phyloP scores from a whole-genome alignment of 2,329 filamentous ascomycete species.

The Lecanosticta acicola region DNA sequence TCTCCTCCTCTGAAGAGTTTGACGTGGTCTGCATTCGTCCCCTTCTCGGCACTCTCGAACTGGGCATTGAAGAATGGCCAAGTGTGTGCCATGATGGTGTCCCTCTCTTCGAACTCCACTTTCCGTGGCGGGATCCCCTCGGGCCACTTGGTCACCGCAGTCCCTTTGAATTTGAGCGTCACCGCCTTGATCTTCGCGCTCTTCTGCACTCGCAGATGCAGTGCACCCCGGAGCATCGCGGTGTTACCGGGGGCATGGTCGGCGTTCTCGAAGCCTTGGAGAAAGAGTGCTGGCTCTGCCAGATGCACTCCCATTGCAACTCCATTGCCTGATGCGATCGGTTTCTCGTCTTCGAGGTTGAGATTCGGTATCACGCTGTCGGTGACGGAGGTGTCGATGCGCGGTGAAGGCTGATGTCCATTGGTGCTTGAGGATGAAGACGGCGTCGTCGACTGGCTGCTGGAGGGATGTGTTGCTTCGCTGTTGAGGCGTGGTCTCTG shows the following conservation, averaged over 20 bases:
- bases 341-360: constrained; percentile 52
- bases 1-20: constrained; percentile 47
- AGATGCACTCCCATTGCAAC: constrained; percentile 67
- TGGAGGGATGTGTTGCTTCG: constrained; percentile 34
- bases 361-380: constrained; percentile 26
- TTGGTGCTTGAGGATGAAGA: constrained; percentile 12
- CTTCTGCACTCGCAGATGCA: constrained; percentile 79
- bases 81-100: constrained; percentile 79
- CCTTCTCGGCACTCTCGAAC: constrained; percentile 53
- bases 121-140: constrained; percentile 88
- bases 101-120: constrained; percentile 74
- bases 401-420: constrained; percentile 11
- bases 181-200: constrained; percentile 89
- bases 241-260: constrained; percentile 61
- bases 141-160: constrained; percentile 88
- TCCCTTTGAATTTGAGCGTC: constrained; percentile 77
- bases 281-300: constrained; percentile 73
- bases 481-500: constrained; percentile 39
- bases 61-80: constrained; percentile 88
- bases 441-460: constrained; percentile 5
- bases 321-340: constrained; percentile 71
- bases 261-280: constrained; percentile 72
- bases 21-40: constrained; percentile 59
- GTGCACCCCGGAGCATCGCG: constrained; percentile 75
- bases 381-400: constrained; percentile 13